Base-by-base conservation (phyloP, 768 basidiomycete genomes). In the Boletellus sp. region DNA sequence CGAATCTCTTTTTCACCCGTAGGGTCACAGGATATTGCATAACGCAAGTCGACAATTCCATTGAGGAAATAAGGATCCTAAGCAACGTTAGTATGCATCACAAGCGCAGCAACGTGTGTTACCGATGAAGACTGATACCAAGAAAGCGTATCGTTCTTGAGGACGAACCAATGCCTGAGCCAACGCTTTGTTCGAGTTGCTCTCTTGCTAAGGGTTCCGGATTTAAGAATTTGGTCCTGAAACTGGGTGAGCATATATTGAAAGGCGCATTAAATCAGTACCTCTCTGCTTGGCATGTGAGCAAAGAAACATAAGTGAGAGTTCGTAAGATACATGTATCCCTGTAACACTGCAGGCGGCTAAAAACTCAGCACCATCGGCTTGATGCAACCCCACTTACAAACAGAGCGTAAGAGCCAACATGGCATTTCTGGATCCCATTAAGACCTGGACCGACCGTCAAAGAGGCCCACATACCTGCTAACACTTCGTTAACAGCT, bases 21-120 rank as follows among this genome's bases (percentile, higher is more conserved):
- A 1, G 90, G 74, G 47, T 97, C 94, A 64, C 95, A 96, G 20
- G 87, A 80, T 39, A 91, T 87, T 7, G 89, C 88, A 68, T 98
- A 98, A 52, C 94, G 89, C 28, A 99, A 72, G 61, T 96, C 93
- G n/a, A 94, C 78, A 48, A 97, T 93, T 22, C 94, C 96, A 57
- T 94, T 90, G 11, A 94, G 90, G 67, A 99, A 99, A 70, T 99
- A 99, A 2, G 94, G 95, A 60, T 99, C 94, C 93, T 95, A 53
- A 22, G 24, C 13, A 24, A 42, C 17, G 37, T 43, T 35, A 57
- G 47, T 11, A 47, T 45, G 52, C 37, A 38, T 34, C 39, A 45
- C 41, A 36, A 45, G 23, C 37, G 52, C 42, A 36, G 22, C 43
- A 19, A 34, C 20, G 20, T 10, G 38, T 65, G 75, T 72, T 68